Conservation (phyloP, 805 yeast species). For the Wickerhamiella shivajii region DNA sequence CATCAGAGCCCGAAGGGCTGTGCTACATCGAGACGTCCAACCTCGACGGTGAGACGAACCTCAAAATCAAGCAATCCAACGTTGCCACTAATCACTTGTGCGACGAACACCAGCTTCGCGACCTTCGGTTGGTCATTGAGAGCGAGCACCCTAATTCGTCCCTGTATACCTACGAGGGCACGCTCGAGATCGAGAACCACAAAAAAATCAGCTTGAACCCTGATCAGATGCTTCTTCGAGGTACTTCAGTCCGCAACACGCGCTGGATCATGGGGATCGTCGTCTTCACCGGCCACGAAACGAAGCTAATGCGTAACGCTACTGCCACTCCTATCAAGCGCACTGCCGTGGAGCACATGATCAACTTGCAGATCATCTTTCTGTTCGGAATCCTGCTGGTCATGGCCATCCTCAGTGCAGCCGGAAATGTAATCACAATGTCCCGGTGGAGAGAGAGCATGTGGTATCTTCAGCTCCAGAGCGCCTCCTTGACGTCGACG, state of each 20-base stretch:
- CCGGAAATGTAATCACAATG: constrained; percentile 73
- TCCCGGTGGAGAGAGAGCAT: constrained; percentile 38
- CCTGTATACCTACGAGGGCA: constrained; percentile 89
- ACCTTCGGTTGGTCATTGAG: constrained; percentile 41
- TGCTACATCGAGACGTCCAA: constrained; percentile 97
- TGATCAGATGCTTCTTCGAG: constrained; percentile 82
- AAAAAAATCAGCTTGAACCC: constrained; percentile 57
- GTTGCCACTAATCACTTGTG: constrained; percentile 62
- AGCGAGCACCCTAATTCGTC: constrained; percentile 93
- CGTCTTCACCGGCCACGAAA: constrained; percentile 95
- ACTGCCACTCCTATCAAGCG: constrained; percentile 96
- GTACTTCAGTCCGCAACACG: constrained; percentile 90
- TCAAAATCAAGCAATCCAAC: constrained; percentile 82
- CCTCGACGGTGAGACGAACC: constrained; percentile 92
- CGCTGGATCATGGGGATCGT: constrained; percentile 91
- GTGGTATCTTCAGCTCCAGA: constrained; percentile 52
- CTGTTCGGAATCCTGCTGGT: constrained; percentile 66
- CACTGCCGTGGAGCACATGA: constrained; percentile 92
- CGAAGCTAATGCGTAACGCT: constrained; percentile 95
- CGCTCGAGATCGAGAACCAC: constrained; percentile 32
- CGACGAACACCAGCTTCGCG: constrained; percentile 43
- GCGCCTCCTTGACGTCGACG: constrained; percentile 48
- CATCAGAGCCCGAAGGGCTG: constrained; percentile 96
- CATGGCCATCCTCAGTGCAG: constrained; percentile 63
- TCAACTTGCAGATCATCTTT: constrained; percentile 81